Base-by-base conservation (phyloP, 495 filamentous ascomycete genomes). In the Daldinia vernicosa region DNA sequence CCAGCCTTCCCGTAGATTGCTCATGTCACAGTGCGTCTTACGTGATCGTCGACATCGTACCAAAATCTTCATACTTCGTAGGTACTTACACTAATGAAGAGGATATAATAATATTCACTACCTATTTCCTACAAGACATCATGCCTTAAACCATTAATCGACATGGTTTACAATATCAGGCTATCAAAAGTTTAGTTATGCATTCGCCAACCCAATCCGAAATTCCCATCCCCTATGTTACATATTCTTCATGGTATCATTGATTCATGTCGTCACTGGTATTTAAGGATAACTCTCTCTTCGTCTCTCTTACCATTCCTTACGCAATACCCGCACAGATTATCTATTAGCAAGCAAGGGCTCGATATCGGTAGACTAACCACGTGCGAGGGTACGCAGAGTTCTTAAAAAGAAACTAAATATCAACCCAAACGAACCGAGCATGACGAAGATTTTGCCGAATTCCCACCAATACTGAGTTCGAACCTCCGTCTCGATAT, bases 401-500 rank as follows among this genome's bases (percentile, higher is more conserved):
- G 54, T 35, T 27, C 73, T 80, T 3, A 77, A 52, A 32, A 80
- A 43, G 26, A 78, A 65, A 33, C 77, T 82, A 27, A 75, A 66
- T 6, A 80, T 4, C 35, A 85, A 63, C 2, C 74, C 80, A 19
- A 80, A 75, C 6, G 71, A 62, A 50, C 78, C 82, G 22, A 82
- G 66, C 54, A 84, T 77, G n/a, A 72, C 69, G 15, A 84, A 88
- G 7, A 87, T 81, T 67, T 83, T 82, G 19, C 84, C 60, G 62
- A 87, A 84, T 66, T 88, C 86, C 69, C 81, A 84, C 52, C 76
- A 76, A 59, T 81, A 62, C 33, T 78, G 68, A 1, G 83, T 81
- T 32, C 79, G 78, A 14, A 85, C 83, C 63, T 85, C 80, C 24
- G 83, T 85, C 68, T 84, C 82, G 66, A 85, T 73, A 47, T 80